phyloP scores from a whole-genome alignment of 441 rosid species.

The Hypseocharis bilobata region DNA sequence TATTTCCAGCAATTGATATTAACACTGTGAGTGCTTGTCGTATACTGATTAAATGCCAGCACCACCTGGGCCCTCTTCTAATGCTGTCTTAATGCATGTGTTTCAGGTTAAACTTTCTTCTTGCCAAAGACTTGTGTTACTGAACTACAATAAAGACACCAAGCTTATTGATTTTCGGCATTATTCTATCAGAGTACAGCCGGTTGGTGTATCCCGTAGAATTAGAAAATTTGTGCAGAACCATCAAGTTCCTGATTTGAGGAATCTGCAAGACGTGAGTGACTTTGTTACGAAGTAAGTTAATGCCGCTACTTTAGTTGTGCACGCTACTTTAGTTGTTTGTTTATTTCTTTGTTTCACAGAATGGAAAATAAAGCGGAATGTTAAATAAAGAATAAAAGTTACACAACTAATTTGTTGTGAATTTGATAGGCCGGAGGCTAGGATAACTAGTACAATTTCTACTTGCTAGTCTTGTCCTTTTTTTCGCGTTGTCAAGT shows the following conservation, averaged over 20 bases:
- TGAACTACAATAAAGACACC: slow-evolving; percentile 73
- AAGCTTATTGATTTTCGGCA: slow-evolving; percentile 79
- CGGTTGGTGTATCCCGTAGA: slow-evolving; percentile 80
- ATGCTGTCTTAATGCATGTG: slow-evolving; percentile 20
- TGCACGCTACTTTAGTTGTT: background rate
- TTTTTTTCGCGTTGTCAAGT: no score
- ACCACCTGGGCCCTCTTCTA: slow-evolving; percentile 11
- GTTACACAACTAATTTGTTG: background rate
- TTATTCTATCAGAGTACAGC: slow-evolving; percentile 82
- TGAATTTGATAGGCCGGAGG: no score
- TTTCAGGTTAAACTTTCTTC: slow-evolving; percentile 79
- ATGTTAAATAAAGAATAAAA: background rate
- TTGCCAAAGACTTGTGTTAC: slow-evolving; percentile 83
- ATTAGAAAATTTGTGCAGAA: slow-evolving; percentile 81
- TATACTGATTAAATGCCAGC: slow-evolving; percentile 7
- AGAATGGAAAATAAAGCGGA: background rate
- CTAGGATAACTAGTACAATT: no score
- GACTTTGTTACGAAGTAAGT: slow-evolving; percentile 83
- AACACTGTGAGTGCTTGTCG: slow-evolving; percentile 60
- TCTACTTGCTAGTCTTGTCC: no score
- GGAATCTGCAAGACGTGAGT: slow-evolving; percentile 81
- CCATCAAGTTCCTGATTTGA: slow-evolving; percentile 85
- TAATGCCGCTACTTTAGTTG: no score
- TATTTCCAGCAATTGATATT: slow-evolving; percentile 79
- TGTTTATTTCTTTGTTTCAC: background rate